Evolutionary conservation across 106 monocot genomes (phyloP).

Genomic region (Dendrobium chrysotoxum): DNA sequence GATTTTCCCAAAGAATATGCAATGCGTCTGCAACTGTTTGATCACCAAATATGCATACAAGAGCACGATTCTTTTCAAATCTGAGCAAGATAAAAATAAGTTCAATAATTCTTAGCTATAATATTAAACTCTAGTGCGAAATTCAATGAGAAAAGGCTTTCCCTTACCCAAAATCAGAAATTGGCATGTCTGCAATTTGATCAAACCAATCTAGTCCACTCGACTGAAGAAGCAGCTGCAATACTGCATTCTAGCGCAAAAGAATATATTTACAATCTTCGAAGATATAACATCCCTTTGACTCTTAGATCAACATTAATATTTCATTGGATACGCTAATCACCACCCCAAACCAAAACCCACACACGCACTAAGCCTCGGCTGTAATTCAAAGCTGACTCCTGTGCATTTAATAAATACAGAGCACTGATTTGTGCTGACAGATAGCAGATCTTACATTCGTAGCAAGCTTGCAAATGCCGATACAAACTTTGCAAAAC

Average conservation of each 20-base stretch:
- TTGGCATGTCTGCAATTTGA: constrained; percentile 34
- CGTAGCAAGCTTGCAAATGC: neutral
- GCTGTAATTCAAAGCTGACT: neutral
- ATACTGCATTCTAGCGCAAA: constrained; percentile 24
- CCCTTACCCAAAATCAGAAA: constrained; percentile 23
- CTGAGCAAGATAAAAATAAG: constrained; percentile 10
- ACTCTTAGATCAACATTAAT: neutral
- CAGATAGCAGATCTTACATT: neutral
- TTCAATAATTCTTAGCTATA: neutral
- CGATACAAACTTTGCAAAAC: neutral
- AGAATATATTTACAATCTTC: constrained; percentile 3
- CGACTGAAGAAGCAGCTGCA: constrained; percentile 37
- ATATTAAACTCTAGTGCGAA: neutral
- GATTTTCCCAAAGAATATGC: constrained; percentile 28
- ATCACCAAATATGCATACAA: constrained; percentile 17
- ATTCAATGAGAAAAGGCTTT: neutral
- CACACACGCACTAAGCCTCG: neutral
- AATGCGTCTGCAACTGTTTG: constrained; percentile 28
- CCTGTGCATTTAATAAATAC: neutral
- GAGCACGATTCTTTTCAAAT: constrained; percentile 13
- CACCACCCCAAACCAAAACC: neutral
- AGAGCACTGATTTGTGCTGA: neutral
- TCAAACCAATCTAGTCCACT: constrained; percentile 47
- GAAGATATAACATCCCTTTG: neutral
- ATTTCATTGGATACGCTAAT: neutral